phyloP scores from a whole-genome alignment of 106 monocot genomes.

The Phalaenopsis aphrodite region DNA sequence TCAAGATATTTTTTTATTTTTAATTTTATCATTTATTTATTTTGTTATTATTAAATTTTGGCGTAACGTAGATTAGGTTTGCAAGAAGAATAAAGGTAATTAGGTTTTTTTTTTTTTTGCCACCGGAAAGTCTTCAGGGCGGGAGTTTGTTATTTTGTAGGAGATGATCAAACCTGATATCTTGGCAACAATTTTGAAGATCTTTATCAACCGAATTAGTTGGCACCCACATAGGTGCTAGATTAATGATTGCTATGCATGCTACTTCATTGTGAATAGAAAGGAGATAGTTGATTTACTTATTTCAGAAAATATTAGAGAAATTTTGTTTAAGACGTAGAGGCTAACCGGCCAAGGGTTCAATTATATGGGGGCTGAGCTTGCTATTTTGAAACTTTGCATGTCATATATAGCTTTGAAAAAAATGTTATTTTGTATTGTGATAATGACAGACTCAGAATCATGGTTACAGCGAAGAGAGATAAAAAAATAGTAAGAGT shows the following conservation, averaged over 20 bases:
- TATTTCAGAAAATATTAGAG: too few relatives aligned
- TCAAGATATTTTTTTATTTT: neutral
- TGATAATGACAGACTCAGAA: too few relatives aligned
- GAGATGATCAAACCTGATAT: neutral
- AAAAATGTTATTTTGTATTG: too few relatives aligned
- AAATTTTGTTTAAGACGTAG: too few relatives aligned
- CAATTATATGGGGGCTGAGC: too few relatives aligned
- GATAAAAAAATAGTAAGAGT: too few relatives aligned
- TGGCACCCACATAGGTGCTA: neutral
- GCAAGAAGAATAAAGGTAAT: neutral
- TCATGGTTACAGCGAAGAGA: too few relatives aligned
- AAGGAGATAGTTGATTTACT: neutral
- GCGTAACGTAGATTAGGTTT: too few relatives aligned
- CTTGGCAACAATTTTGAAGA: neutral
- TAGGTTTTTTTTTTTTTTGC: neutral
- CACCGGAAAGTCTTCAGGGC: neutral
- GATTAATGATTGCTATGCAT: neutral
- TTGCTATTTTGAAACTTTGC: too few relatives aligned
- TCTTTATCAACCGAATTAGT: neutral
- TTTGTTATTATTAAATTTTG: too few relatives aligned
- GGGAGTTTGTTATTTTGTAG: neutral
- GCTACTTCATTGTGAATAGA: neutral
- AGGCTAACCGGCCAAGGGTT: too few relatives aligned
- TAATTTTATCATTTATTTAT: neutral
- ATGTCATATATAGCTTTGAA: too few relatives aligned